Percentiles rank a stretch among this genome's conserved stretches.
Conservation (phyloP, 192 early-diverging fungal genomes). For the Linnemannia elongata region DNA sequence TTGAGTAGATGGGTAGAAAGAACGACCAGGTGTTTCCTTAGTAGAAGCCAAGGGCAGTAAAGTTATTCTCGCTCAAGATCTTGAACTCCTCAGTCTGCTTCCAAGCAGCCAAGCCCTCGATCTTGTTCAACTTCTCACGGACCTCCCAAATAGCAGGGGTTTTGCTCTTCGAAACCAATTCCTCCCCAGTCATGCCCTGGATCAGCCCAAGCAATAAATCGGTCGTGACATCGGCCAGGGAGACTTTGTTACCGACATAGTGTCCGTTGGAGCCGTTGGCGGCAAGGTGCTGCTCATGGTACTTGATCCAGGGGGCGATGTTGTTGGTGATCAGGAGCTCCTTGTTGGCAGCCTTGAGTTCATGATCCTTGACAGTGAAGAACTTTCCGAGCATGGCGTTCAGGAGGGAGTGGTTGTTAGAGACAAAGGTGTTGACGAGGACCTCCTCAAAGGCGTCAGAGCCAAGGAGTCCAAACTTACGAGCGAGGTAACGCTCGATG, state of each 20-base stretch:
- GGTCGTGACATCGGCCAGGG: constrained; percentile 58
- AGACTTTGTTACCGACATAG: constrained; percentile 62
- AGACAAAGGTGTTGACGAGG: constrained; percentile 39
- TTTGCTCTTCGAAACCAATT: constrained; percentile 21
- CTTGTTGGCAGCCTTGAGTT: constrained; percentile 19
- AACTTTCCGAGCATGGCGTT: neutral
- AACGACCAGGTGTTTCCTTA: neutral
- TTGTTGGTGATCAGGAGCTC: constrained; percentile 11
- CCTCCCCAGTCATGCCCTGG: constrained; percentile 4
- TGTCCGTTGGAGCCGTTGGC: constrained; percentile 69
- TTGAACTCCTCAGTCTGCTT: constrained; percentile 22
- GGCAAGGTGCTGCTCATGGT: constrained; percentile 57
- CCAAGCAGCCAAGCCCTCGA: constrained; percentile 11
- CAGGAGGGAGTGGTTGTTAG: constrained; percentile 21
- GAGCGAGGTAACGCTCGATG: constrained; percentile 64
- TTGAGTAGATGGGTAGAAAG: no score
- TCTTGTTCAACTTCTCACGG: neutral
- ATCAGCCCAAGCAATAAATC: neutral
- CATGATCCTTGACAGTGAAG: constrained; percentile 4
- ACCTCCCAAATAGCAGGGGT: constrained; percentile 37
- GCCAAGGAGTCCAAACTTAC: constrained; percentile 51
- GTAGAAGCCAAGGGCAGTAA: neutral
- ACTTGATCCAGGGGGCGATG: constrained; percentile 24
- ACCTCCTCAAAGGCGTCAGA: constrained; percentile 44
- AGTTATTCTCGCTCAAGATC: constrained; percentile 14